A percentile compares a stretch with the other conserved stretches of the same genome.
phyloP scores from a whole-genome alignment of 164 flowering plant species.

The Sextonia rubra region DNA sequence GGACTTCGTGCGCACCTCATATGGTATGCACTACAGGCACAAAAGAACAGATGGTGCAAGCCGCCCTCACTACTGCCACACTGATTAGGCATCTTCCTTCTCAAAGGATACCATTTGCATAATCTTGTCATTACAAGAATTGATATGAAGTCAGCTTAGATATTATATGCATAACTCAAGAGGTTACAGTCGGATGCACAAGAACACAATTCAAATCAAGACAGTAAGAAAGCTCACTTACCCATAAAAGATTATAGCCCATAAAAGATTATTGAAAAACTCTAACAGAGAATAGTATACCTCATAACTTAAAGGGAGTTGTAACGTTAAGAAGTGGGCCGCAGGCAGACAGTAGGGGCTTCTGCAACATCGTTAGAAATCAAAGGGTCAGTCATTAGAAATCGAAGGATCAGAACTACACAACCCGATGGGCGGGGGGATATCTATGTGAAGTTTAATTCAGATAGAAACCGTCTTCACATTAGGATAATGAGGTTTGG shows the following conservation, averaged over 20 bases:
- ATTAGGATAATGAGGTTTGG: no score
- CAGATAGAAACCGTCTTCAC: no score
- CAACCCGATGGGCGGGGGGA: no score
- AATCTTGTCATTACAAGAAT: neutral
- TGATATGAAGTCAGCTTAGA: neutral
- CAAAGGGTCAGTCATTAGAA: neutral
- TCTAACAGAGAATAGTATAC: neutral
- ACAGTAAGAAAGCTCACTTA: neutral
- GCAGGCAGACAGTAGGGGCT: conserved; percentile 62
- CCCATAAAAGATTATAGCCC: neutral
- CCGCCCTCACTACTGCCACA: no score
- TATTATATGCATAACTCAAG: no score
- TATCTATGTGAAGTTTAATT: no score
- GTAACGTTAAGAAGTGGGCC: conserved; percentile 67
- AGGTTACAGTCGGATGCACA: neutral
- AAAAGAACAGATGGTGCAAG: no score
- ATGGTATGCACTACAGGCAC: no score
- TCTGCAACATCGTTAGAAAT: conserved; percentile 34
- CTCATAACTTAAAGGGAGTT: conserved; percentile 62
- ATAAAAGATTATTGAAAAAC: no score
- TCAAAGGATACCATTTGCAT: neutral
- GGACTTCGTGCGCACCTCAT: no score
- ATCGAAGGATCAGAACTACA: no score
- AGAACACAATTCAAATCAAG: neutral
- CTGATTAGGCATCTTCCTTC: no score